Conservation (phyloP, 768 basidiomycete species). For the Tremella fuciformis region DNA sequence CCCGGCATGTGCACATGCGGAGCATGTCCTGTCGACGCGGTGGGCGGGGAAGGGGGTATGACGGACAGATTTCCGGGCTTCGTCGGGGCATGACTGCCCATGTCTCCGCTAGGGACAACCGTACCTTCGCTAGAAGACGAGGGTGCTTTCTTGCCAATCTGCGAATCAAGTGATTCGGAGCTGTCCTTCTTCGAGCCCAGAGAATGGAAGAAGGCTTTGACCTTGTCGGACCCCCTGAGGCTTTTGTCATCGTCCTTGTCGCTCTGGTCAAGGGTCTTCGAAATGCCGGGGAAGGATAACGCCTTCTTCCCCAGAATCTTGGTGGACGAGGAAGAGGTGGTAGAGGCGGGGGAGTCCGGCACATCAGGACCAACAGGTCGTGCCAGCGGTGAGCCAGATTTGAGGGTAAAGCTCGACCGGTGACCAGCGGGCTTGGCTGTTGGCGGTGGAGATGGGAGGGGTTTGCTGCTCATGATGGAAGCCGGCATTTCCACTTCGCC, state of each 20-base stretch:
- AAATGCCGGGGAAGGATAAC: too few species aligned
- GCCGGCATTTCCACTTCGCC: too few species aligned
- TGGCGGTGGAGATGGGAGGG: too few species aligned
- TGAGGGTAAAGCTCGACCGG: too few species aligned
- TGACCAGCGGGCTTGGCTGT: too few species aligned
- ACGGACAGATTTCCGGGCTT: neutral
- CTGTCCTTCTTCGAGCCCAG: conserved; percentile 2
- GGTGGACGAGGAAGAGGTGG: too few species aligned
- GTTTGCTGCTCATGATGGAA: too few species aligned
- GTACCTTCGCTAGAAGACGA: neutral
- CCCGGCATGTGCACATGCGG: conserved; percentile 1
- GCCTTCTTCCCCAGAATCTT: too few species aligned
- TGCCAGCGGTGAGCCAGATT: too few species aligned
- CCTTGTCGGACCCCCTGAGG: neutral
- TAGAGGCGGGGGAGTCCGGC: too few species aligned
- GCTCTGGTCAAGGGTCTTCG: too few species aligned
- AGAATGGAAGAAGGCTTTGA: conserved; percentile 1
- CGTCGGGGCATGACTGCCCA: neutral
- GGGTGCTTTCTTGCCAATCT: neutral
- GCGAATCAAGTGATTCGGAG: conserved; percentile 1
- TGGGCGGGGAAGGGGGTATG: neutral
- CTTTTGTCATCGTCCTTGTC: neutral
- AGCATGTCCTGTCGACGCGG: neutral
- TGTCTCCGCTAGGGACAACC: neutral
- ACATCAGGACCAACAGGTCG: too few species aligned